phyloP scores from a whole-genome alignment of 306 rosid genomes.

The Glycyrrhiza uralensis region DNA sequence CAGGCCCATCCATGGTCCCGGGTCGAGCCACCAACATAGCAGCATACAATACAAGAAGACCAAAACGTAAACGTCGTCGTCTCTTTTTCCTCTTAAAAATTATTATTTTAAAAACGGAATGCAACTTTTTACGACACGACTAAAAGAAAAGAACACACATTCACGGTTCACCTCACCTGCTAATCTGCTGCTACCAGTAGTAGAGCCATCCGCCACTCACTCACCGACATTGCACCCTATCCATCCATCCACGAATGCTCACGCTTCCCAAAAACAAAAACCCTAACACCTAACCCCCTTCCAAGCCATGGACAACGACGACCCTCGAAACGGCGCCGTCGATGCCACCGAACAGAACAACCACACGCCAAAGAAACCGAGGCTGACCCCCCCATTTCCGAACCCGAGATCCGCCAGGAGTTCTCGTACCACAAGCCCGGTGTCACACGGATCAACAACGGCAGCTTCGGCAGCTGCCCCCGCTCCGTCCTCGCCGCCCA shows the following conservation, averaged over 20 bases:
- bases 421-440: conserved; percentile 52
- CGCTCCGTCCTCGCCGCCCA: conserved; percentile 45
- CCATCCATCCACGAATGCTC: neutral
- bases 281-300: neutral
- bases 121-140: too few species aligned
- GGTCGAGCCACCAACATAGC: too few species aligned
- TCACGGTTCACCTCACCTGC: neutral
- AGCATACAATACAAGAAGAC: too few species aligned
- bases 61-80: neutral
- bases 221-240: neutral
- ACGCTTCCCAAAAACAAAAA: neutral
- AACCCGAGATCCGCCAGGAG: conserved; percentile 32
- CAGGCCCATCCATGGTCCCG: too few species aligned
- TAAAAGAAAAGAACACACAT: neutral
- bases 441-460: conserved; percentile 58
- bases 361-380: conserved; percentile 30
- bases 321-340: conserved; percentile 36
- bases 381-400: conserved; percentile 20
- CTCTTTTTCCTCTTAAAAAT: neutral
- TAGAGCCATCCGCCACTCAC: neutral
- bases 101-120: too few species aligned
- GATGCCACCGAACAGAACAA: neutral
- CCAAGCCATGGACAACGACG: conserved; percentile 33
- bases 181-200: neutral
- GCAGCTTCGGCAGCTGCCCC: conserved; percentile 70